A percentile compares a stretch with the other conserved stretches of the same genome.
Conservation (phyloP, 2,329 filamentous ascomycete genomes). For the Xylariaceae sp. region DNA sequence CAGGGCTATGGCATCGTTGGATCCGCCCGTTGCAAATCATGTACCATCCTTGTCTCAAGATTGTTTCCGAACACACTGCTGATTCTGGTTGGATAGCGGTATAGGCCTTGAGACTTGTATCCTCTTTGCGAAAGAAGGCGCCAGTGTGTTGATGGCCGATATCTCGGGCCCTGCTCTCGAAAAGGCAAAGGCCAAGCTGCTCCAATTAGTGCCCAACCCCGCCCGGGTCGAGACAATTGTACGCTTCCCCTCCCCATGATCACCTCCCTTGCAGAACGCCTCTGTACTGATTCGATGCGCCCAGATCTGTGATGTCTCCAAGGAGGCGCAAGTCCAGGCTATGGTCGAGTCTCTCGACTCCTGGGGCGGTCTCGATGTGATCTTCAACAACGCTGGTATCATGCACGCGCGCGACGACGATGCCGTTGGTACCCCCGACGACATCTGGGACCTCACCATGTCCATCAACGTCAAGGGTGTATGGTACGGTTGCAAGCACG, state of each 20-base stretch:
- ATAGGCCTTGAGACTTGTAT: constrained; percentile 91
- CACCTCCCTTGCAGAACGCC: background rate
- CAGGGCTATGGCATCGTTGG: background rate
- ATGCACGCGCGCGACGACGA: constrained; percentile 83
- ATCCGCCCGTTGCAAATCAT: background rate
- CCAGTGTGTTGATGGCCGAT: constrained; percentile 78
- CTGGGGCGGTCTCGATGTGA: constrained; percentile 84
- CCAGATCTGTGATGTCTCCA: constrained; percentile 71
- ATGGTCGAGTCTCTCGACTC: constrained; percentile 69
- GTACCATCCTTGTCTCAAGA: background rate
- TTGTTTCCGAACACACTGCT: background rate
- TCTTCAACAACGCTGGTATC: constrained; percentile 97
- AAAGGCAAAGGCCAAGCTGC: constrained; percentile 69
- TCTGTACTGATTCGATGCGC: constrained; percentile 23
- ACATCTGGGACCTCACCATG: constrained; percentile 90
- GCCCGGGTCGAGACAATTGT: constrained; percentile 56
- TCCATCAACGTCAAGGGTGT: constrained; percentile 96
- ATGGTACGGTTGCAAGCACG: constrained; percentile 95
- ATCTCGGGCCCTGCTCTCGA: constrained; percentile 74
- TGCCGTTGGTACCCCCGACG: constrained; percentile 78
- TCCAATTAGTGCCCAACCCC: constrained; percentile 61
- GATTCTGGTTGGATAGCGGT: constrained; percentile 50
- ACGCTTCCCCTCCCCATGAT: constrained; percentile 17
- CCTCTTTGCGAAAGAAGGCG: constrained; percentile 84
- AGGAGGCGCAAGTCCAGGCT: constrained; percentile 71